phyloP scores from a whole-genome alignment of 805 yeast species.

The Hanseniaspora thailandica region DNA sequence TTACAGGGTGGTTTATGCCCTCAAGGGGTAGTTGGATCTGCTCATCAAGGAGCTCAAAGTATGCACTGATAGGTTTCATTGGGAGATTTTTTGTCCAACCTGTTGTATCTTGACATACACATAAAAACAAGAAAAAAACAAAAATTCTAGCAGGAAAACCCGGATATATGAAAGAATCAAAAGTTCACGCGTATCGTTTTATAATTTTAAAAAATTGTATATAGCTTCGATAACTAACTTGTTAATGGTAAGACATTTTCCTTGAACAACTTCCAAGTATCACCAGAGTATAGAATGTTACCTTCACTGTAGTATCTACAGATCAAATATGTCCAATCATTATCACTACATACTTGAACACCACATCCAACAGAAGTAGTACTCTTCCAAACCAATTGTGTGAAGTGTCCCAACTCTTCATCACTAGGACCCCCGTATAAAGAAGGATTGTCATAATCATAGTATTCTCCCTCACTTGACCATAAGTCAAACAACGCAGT shows the following conservation, averaged over 20 bases:
- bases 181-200: too few relatives aligned
- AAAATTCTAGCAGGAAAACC: too few relatives aligned
- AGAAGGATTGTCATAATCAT: slow-evolving; percentile 40
- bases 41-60: background rate
- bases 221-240: background rate
- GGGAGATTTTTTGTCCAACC: background rate
- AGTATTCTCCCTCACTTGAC: slow-evolving; percentile 53
- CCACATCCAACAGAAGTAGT: slow-evolving; percentile 60
- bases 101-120: too few relatives aligned
- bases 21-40: background rate
- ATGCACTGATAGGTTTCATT: background rate
- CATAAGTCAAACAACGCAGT: slow-evolving; percentile 55
- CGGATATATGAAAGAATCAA: too few relatives aligned
- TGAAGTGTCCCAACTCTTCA: slow-evolving; percentile 54
- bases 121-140: too few relatives aligned
- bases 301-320: slow-evolving; percentile 57
- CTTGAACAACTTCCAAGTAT: slow-evolving; percentile 31
- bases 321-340: slow-evolving; percentile 43
- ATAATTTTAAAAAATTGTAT: too few relatives aligned
- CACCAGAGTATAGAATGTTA: slow-evolving; percentile 26
- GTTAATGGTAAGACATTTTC: slow-evolving; percentile 36
- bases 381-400: slow-evolving; percentile 62
- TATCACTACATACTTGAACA: slow-evolving; percentile 19
- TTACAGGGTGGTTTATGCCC: slow-evolving; percentile 31
- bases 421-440: slow-evolving; percentile 34